phyloP scores from a whole-genome alignment of 805 yeast genomes.

The Wickerhamomyces bovis region DNA sequence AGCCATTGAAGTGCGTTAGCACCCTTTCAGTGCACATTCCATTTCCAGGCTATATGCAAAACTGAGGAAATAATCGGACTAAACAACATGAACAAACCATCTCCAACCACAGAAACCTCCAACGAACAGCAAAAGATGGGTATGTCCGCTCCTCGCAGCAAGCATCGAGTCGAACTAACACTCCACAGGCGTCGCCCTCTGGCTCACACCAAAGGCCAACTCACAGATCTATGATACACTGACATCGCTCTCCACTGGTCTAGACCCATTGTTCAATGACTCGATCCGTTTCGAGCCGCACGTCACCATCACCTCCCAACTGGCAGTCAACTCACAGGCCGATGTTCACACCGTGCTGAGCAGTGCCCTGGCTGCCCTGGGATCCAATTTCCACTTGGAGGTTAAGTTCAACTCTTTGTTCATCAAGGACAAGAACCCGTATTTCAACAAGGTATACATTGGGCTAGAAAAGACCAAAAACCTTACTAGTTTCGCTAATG shows the following conservation, averaged over 20 bases:
- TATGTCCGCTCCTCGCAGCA: neutral
- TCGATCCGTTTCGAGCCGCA: conserved; percentile 72
- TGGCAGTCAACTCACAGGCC: conserved; percentile 42
- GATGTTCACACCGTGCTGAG: conserved; percentile 56
- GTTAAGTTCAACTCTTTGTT: conserved; percentile 13
- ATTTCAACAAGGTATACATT: conserved; percentile 21
- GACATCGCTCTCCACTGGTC: conserved; percentile 52
- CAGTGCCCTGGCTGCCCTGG: conserved; percentile 51
- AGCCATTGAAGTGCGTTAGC: too few relatives aligned
- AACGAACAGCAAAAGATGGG: conserved; percentile 7
- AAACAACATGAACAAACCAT: too few relatives aligned
- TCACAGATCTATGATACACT: conserved; percentile 51
- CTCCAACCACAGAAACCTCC: too few relatives aligned
- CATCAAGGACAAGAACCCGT: conserved; percentile 13
- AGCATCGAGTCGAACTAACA: conserved; percentile 3
- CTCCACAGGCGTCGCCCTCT: conserved; percentile 44
- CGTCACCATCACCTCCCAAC: conserved; percentile 63
- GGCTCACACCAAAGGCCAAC: conserved; percentile 66
- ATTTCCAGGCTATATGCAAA: too few relatives aligned
- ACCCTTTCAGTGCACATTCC: too few relatives aligned
- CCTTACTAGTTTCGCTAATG: conserved; percentile 32
- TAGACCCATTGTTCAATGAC: conserved; percentile 66
- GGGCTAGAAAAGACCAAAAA: conserved; percentile 15
- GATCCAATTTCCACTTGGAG: conserved; percentile 6
- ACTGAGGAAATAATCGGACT: too few relatives aligned